Base-by-base conservation (phyloP, 2,329 filamentous ascomycete species). In the Penicillium sp. region DNA sequence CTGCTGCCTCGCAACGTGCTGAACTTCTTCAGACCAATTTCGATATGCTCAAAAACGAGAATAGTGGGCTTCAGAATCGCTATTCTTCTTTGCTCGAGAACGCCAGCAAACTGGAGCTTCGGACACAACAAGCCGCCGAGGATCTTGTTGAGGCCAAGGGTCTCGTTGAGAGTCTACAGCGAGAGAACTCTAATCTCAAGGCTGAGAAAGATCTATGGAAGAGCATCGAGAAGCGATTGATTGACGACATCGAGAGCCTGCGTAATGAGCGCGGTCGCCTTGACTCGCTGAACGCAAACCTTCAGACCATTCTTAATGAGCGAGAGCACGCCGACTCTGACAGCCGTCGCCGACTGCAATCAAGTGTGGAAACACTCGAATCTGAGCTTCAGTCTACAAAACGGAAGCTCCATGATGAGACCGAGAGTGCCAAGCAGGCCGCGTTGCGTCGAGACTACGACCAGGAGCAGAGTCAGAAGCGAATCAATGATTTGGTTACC, bases 181-280 rank as follows among this genome's bases (percentile, higher is more conserved):
- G 92, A 67, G 95, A 99, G 75, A 92, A 89, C 58, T 89, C 93
- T 17, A 97, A 98, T 72, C 85, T 97, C 37, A 97, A 96, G 76
- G 93, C 94, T 0, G 94, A 98, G 78, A 97, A 97, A 80, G 91
- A 92, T 40, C 84, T 99, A 10, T 97, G 91, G 91, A 96, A 95
- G 80, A 92, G 90, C 59, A 96, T 97, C 37, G 93, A 98, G 75
- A 89, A 91, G 65, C 89, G 96, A 56, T 83, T 98, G 47, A 90
- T 87, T 65, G 92, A 95, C 70, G 93, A 98, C 73, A 97, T 95
- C 66, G 92, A 97, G 72, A 87, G 82, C 22, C 82, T 98, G 13
- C 85, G 91, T 45, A 91, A 96, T 63, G 95, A 99, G 75, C 91
- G 93, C 67, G 87, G 89, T 50, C 87, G 93, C 33, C 85, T 98